Evolutionary conservation across 1,284 basidiomycete species (phyloP), one percentile per base, ranked within the genome.

Genomic region (Trametes hirsuta): DNA sequence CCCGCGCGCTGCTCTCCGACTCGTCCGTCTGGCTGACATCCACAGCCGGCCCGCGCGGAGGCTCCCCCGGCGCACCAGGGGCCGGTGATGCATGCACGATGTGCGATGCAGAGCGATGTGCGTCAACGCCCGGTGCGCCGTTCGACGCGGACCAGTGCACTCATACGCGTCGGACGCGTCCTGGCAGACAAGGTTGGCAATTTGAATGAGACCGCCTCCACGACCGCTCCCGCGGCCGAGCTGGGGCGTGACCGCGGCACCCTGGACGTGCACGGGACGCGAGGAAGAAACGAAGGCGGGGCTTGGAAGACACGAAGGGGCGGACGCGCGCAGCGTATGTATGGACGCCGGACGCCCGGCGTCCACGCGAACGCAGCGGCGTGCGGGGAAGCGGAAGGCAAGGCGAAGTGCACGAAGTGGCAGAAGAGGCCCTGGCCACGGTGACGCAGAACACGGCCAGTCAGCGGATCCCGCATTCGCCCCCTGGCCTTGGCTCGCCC

Each of bases 151-250:
- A 18, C 18, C 1, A 18, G 18, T 18, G 18, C 18, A 22, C 5
- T 15, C 15, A 40, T 39, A 22, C 36, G 40, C 51, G 42, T 53
- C 36, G 30, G 44, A 24, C 36, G 25, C 37, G 44, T 36, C 37
- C 25, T 49, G 55, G 47, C 41, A 56, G 55, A 42, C 48, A 57
- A 57, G 55, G 48, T 18, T 42, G 14, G 41, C 41, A 18, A 39
- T 57, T 15, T 57, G 55, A 51, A 57, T 57, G 55, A 51, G 55
- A 51, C 55, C 18, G 37, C 36, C 2, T 18, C 24, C 22, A n/a
- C 22, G 9, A 18, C 47, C 9, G 8, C 47, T 36, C 37, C 30
- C n/a, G 22, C 30, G 30, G 8, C 30, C 30, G 30, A 30, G 30
- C 30, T 5, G 25, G 25, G 39, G 30, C 22, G 41, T 21, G 47